Conservation (phyloP, 2,329 filamentous ascomycete genomes). For the Phyllosticta capitalensis region DNA sequence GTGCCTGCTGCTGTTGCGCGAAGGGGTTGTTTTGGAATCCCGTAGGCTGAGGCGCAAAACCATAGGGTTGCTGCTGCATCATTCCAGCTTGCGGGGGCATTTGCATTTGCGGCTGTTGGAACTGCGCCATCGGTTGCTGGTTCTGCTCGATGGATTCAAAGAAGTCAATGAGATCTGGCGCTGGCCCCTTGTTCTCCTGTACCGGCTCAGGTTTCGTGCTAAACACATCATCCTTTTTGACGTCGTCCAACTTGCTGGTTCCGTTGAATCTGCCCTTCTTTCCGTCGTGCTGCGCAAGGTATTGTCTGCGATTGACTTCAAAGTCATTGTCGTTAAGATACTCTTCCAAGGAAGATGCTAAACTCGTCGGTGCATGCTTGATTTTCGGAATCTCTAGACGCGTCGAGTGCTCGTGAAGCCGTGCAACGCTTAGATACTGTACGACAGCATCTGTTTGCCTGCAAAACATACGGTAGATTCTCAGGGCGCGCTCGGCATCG, state of each 20-base stretch:
- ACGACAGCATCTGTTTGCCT: constrained; percentile 90
- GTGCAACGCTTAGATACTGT: constrained; percentile 74
- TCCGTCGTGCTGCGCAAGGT: constrained; percentile 76
- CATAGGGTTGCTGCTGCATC: constrained; percentile 9
- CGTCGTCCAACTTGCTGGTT: constrained; percentile 29
- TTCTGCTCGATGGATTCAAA: constrained; percentile 84
- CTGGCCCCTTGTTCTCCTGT: constrained; percentile 48
- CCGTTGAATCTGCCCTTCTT: constrained; percentile 42
- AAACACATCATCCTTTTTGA: constrained; percentile 16
- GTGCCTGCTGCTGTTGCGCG: constrained; percentile 22
- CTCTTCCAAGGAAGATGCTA: constrained; percentile 83
- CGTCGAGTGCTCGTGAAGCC: constrained; percentile 86
- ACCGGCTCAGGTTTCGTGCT: constrained; percentile 28
- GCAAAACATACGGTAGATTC: constrained; percentile 86
- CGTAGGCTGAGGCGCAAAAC: constrained; percentile 11
- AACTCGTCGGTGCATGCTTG: constrained; percentile 89
- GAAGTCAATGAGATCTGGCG: constrained; percentile 81
- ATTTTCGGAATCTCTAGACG: constrained; percentile 91
- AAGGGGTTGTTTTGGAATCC: constrained; percentile 30
- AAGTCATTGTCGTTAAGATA: constrained; percentile 94
- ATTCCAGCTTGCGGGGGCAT: constrained; percentile 18
- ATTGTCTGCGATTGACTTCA: constrained; percentile 84
- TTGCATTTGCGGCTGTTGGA: constrained; percentile 17
- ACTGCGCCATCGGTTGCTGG: constrained; percentile 51
- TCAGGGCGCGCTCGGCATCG: constrained; percentile 84